Conservation (phyloP, 345 rosid genomes). For the Laguncularia racemosa region DNA sequence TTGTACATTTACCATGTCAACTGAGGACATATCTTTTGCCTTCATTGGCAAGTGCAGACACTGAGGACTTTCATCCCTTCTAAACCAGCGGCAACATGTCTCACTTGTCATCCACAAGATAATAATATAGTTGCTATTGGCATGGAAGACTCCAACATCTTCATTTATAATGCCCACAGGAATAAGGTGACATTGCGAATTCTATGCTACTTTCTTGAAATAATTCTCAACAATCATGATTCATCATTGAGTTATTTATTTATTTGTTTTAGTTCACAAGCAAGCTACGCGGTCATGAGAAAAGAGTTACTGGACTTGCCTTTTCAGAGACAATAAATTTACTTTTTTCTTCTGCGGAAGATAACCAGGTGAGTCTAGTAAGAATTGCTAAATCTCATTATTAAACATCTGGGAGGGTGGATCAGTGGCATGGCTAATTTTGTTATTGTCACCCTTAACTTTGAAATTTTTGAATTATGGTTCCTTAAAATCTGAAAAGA, state of each 20-base stretch:
- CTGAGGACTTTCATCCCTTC: constrained; percentile 33
- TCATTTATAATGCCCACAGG: constrained; percentile 26
- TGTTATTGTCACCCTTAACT: too few species aligned
- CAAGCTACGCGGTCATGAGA: constrained; percentile 31
- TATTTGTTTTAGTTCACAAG: constrained; percentile 19
- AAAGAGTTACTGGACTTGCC: constrained; percentile 33
- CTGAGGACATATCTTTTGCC: background rate
- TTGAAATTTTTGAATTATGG: background rate
- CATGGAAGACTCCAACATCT: constrained; percentile 38
- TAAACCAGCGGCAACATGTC: constrained; percentile 37
- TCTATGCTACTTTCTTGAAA: background rate
- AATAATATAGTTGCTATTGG: constrained; percentile 41
- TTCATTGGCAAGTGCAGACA: constrained; percentile 20
- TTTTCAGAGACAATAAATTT: constrained; percentile 26
- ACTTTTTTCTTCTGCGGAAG: constrained; percentile 43
- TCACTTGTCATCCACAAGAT: constrained; percentile 47
- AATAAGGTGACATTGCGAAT: constrained; percentile 23
- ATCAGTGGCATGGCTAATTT: too few species aligned
- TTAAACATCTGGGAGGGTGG: too few species aligned
- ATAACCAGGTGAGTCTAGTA: constrained; percentile 31
- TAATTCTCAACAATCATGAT: background rate
- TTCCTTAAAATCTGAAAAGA: background rate
- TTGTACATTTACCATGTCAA: background rate
- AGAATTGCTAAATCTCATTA: background rate
- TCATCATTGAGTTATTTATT: background rate